phyloP scores from a whole-genome alignment of 2,329 filamentous ascomycete species.

The Diaporthe capsici region DNA sequence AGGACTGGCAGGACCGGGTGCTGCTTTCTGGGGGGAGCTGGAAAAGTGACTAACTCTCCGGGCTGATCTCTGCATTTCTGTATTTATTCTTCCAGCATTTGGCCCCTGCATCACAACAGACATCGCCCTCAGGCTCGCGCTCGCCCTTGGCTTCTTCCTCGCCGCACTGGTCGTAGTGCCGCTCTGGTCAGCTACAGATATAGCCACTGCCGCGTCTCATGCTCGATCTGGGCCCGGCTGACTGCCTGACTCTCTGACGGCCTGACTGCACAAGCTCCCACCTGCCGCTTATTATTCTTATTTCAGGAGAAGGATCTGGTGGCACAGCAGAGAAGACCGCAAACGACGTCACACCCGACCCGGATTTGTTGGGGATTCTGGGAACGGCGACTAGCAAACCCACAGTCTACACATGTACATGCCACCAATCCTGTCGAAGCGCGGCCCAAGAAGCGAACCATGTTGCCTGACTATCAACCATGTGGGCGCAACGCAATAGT shows the following conservation, averaged over 20 bases:
- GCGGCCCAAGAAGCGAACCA: background rate
- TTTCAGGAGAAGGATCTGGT: constrained; percentile 26
- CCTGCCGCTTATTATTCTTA: constrained; percentile 21
- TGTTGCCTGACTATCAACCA: background rate
- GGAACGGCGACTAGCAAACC: background rate
- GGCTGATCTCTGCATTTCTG: background rate
- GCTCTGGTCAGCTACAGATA: background rate
- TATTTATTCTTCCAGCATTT: background rate
- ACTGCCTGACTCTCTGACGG: background rate
- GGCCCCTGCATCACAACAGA: background rate
- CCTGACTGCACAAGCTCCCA: background rate
- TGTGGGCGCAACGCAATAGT: background rate
- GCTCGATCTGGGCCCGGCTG: background rate
- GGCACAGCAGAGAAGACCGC: constrained; percentile 24
- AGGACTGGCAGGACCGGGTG: background rate
- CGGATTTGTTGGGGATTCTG: constrained; percentile 27
- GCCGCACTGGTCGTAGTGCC: background rate
- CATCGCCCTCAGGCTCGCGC: background rate
- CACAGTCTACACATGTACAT: background rate
- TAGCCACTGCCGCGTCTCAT: constrained; percentile 3
- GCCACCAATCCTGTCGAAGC: background rate
- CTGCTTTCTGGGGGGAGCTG: background rate
- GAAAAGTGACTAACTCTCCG: constrained; percentile 17
- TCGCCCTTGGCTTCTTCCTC: background rate
- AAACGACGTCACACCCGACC: constrained; percentile 28